Conservation (phyloP, 495 filamentous ascomycete genomes). For the Geopyxis carbonaria region DNA sequence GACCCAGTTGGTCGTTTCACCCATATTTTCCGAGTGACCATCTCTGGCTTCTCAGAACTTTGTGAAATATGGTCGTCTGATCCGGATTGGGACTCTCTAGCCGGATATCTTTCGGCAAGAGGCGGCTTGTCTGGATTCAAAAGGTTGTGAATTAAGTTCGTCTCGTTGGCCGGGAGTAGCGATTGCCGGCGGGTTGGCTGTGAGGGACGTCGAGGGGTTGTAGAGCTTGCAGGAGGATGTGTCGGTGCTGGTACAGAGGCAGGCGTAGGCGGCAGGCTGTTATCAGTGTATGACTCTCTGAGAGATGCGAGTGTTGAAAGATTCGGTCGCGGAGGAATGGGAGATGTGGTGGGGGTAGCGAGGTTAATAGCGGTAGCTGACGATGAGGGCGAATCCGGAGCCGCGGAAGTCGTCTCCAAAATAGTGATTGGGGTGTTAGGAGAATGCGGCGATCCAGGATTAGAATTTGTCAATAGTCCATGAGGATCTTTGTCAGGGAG, state of each 20-base stretch:
- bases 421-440: too few species aligned
- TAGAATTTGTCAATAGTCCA: too few species aligned
- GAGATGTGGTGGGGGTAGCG: conserved; percentile 8
- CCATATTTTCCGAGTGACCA: conserved; percentile 76
- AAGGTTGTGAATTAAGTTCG: conserved; percentile 31
- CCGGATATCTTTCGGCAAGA: conserved; percentile 6
- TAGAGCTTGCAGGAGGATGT: conserved; percentile 13
- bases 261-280: conserved; percentile 25
- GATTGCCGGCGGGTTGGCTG: conserved; percentile 35
- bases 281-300: conserved; percentile 14
- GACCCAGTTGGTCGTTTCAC: conserved; percentile 72
- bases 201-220: conserved; percentile 28
- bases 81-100: conserved; percentile 9
- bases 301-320: not conserved
- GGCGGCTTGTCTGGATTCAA: conserved; percentile 19
- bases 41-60: conserved; percentile 25
- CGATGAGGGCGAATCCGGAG: conserved; percentile 2
- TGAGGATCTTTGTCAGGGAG: too few species aligned
- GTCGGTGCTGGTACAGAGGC: conserved; percentile 16
- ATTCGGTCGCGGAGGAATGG: conserved; percentile 16
- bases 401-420: too few species aligned
- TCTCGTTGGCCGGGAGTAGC: conserved; percentile 32
- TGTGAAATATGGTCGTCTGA: conserved; percentile 12
- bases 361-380: not conserved
- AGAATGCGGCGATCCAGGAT: too few species aligned